These are phyloP conservation scores for Lentinus tigrinus DNA, from an alignment of 768 basidiomycete genomes.

Conservation along the genomic window DNA sequence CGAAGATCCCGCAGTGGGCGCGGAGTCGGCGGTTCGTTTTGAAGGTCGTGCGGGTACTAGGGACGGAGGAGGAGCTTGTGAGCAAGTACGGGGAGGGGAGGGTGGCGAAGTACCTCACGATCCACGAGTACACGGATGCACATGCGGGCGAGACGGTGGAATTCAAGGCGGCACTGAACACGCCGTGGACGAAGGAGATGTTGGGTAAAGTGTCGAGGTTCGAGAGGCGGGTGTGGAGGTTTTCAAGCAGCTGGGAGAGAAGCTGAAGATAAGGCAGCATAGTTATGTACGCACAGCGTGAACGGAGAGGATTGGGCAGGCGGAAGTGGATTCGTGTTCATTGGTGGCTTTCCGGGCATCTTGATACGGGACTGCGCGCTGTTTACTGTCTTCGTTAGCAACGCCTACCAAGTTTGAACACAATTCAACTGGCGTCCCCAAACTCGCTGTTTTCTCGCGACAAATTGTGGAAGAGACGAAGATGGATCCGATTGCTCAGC, in stretches of 20 bases:
- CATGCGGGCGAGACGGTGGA: slow-evolving; percentile 29
- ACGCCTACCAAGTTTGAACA: no score
- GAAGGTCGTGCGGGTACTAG: slow-evolving; percentile 13
- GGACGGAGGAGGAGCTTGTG: slow-evolving; percentile 13
- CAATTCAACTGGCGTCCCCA: no score
- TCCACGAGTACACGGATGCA: slow-evolving; percentile 37
- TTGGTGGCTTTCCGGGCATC: no score
- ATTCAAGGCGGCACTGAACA: slow-evolving; percentile 33
- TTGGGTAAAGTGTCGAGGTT: slow-evolving; percentile 30
- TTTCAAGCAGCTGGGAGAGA: slow-evolving; percentile 12
- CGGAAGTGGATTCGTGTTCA: no score
- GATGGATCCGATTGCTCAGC: no score
- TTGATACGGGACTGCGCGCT: no score
- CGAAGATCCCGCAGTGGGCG: slow-evolving; percentile 42
- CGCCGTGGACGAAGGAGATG: slow-evolving; percentile 42
- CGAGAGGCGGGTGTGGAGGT: slow-evolving; percentile 33
- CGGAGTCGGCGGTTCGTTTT: slow-evolving; percentile 38
- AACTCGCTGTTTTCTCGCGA: no score
- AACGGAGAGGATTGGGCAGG: no score
- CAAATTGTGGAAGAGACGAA: no score
- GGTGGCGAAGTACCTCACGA: slow-evolving; percentile 35
- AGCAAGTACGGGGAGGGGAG: not conserved
- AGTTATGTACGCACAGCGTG: no score
- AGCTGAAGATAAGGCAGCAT: no score
- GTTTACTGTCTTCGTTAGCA: no score